Percentiles rank a stretch among this genome's conserved stretches.
Evolutionary conservation across 495 filamentous ascomycete genomes (phyloP).

Genomic region (Tirmania nivea): DNA sequence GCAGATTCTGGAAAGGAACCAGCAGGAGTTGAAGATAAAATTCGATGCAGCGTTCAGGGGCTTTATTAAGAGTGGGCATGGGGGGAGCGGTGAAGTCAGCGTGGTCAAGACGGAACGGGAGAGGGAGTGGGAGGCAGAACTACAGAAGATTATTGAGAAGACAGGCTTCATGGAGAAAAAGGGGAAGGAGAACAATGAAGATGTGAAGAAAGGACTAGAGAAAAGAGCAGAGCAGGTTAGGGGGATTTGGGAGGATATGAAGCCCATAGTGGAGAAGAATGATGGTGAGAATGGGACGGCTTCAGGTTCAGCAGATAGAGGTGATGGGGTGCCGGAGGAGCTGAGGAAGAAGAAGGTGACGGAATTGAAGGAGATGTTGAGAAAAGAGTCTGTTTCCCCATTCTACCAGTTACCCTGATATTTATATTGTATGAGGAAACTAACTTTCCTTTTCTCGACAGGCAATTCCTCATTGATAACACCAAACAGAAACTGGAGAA

Average conservation of each 20-base stretch:
- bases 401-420: background rate
- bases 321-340: conserved; percentile 9
- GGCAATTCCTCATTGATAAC: background rate
- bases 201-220: conserved; percentile 9
- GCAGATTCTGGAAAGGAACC: conserved; percentile 7
- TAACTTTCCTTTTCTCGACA: background rate
- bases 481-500: background rate
- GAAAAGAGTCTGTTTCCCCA: conserved; percentile 14
- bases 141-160: background rate
- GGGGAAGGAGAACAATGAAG: conserved; percentile 14
- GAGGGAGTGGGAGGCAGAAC: background rate
- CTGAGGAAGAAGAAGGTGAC: conserved; percentile 11
- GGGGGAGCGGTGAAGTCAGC: conserved; percentile 8
- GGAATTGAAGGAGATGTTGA: conserved; percentile 10
- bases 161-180: background rate
- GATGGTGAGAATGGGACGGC: background rate
- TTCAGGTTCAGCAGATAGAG: too few species aligned
- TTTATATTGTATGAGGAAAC: too few species aligned
- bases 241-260: conserved; percentile 3
- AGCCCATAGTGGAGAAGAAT: conserved; percentile 1
- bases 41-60: conserved; percentile 14
- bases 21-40: conserved; percentile 15
- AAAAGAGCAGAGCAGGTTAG: conserved; percentile 4
- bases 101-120: background rate
- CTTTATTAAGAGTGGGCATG: conserved; percentile 10